These are phyloP conservation scores for Phytophthora foliorum DNA, from an alignment of 352 stramenopile species.

Conservation along the genomic window DNA sequence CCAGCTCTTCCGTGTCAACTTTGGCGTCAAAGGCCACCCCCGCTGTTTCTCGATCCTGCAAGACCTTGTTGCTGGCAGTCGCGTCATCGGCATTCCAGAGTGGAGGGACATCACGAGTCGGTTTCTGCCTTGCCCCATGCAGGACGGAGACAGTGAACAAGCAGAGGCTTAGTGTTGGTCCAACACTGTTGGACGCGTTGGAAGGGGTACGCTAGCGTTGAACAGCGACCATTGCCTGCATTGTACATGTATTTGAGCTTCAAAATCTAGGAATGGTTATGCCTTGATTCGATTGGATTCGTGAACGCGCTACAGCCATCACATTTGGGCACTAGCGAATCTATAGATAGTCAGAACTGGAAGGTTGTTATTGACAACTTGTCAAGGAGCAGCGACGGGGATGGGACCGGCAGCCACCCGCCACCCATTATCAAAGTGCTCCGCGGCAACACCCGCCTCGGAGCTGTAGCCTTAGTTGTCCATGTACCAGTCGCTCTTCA, in stretches of 20 bases:
- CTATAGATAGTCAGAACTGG: neutral
- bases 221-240: too few species aligned
- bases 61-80: conserved; percentile 39
- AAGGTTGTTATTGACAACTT: too few species aligned
- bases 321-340: neutral
- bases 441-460: neutral
- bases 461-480: neutral
- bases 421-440: conserved; percentile 19
- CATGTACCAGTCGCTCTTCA: neutral
- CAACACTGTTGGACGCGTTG: too few species aligned
- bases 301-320: neutral
- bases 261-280: neutral
- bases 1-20: conserved; percentile 54
- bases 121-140: conserved; percentile 45
- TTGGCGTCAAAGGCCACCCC: conserved; percentile 50
- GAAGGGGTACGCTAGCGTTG: too few species aligned
- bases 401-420: neutral
- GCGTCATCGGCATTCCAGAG: conserved; percentile 51
- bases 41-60: conserved; percentile 57
- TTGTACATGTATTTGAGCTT: too few species aligned
- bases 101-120: conserved; percentile 50
- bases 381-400: too few species aligned
- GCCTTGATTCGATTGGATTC: neutral
- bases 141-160: neutral
- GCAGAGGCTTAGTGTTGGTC: neutral